phyloP scores from a whole-genome alignment of 352 stramenopile species.

The Phytophthora kernoviae region DNA sequence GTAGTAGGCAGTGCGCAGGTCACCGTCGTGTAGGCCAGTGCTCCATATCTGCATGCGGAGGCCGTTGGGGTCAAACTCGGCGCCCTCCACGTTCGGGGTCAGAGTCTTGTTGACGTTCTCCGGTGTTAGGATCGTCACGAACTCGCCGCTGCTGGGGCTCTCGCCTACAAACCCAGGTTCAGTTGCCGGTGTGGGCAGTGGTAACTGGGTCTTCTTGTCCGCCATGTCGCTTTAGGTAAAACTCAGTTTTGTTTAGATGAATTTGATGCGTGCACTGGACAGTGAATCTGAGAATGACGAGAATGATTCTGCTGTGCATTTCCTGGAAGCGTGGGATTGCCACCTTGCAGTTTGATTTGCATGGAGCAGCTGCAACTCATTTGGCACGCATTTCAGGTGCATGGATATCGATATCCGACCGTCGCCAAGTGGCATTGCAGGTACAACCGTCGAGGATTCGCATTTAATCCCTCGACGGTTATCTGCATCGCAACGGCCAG shows the following conservation, averaged over 20 bases:
- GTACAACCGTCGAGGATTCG: too few relatives aligned
- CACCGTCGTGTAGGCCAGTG: constrained; percentile 25
- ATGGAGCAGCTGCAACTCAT: too few relatives aligned
- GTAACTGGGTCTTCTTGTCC: constrained; percentile 30
- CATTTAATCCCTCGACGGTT: too few relatives aligned
- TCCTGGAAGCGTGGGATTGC: not conserved
- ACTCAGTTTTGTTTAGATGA: not conserved
- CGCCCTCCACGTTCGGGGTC: constrained; percentile 1
- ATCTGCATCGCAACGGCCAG: too few relatives aligned
- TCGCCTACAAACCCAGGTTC: constrained; percentile 30
- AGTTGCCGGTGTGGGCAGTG: constrained; percentile 14
- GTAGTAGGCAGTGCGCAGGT: constrained; percentile 37
- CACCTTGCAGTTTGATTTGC: too few relatives aligned
- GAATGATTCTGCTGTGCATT: not conserved
- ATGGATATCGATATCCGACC: too few relatives aligned
- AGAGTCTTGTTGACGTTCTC: constrained; percentile 26
- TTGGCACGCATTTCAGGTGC: too few relatives aligned
- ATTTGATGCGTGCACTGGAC: not conserved
- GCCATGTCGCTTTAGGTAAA: constrained; percentile 21
- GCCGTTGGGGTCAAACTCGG: constrained; percentile 39
- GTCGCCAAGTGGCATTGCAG: too few relatives aligned
- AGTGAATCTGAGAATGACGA: not conserved
- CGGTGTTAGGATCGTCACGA: constrained; percentile 44
- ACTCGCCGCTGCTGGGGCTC: constrained; percentile 33
- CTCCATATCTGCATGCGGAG: constrained; percentile 44